These are phyloP conservation scores for Verticillium albo-atrum DNA, from an alignment of 2,329 filamentous ascomycete genomes.

Conservation along the genomic window DNA sequence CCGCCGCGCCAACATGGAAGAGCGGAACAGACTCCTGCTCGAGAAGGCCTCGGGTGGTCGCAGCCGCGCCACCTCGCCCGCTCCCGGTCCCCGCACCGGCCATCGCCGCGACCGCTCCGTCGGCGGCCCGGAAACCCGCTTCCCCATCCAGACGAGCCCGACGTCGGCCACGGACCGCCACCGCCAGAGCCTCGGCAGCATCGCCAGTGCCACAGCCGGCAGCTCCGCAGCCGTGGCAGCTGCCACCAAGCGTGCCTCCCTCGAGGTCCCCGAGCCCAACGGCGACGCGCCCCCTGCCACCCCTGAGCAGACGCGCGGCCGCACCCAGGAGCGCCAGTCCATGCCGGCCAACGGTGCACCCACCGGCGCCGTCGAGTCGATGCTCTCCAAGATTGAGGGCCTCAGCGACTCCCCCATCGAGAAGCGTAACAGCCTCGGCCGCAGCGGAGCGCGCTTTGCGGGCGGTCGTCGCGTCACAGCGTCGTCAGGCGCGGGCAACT, in stretches of 20 bases:
- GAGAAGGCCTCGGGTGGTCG: constrained; percentile 60
- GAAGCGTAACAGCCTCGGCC: constrained; percentile 61
- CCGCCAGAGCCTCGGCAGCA: constrained; percentile 45
- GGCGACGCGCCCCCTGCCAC: constrained; percentile 36
- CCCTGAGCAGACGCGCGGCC: constrained; percentile 22
- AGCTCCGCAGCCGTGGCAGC: background rate
- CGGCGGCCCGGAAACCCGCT: constrained; percentile 69
- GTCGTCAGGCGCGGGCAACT: constrained; percentile 17
- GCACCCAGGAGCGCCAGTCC: background rate
- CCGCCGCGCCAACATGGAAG: constrained; percentile 89
- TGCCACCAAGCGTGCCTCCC: constrained; percentile 57
- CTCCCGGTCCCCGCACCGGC: constrained; percentile 45
- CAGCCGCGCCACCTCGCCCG: constrained; percentile 71
- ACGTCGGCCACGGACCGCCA: constrained; percentile 48
- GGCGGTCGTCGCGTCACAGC: constrained; percentile 44
- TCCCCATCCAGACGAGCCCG: constrained; percentile 73
- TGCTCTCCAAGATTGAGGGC: constrained; percentile 9
- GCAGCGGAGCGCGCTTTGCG: constrained; percentile 47
- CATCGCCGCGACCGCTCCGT: constrained; percentile 81
- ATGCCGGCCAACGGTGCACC: constrained; percentile 16
- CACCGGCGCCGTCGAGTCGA: constrained; percentile 34
- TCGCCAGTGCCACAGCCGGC: constrained; percentile 28
- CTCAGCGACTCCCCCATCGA: constrained; percentile 33
- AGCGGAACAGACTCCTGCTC: constrained; percentile 78
- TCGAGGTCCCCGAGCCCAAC: constrained; percentile 67